phyloP scores from a whole-genome alignment of 768 basidiomycete genomes.

The Podaxis rugospora region DNA sequence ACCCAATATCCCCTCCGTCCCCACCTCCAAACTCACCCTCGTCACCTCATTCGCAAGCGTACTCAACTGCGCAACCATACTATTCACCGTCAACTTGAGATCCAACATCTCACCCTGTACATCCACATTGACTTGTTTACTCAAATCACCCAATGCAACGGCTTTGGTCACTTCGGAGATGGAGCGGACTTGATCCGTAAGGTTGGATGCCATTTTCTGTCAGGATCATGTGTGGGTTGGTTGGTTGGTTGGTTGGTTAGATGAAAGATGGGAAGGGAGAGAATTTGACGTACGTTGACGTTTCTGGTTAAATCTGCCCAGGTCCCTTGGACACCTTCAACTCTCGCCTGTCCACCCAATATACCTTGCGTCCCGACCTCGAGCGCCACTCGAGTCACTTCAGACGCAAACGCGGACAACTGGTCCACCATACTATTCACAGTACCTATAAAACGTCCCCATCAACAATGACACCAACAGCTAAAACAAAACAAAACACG shows the following conservation, averaged over 20 bases:
- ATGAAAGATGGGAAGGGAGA: neutral
- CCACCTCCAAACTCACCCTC: constrained; percentile 87
- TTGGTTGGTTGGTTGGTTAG: neutral
- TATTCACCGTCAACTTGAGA: constrained; percentile 83
- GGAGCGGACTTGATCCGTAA: constrained; percentile 84
- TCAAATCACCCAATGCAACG: constrained; percentile 82
- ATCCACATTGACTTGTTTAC: constrained; percentile 83
- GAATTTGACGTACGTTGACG: constrained; percentile 64
- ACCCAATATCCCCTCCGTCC: constrained; percentile 89
- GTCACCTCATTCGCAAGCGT: constrained; percentile 83
- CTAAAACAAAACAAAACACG: neutral
- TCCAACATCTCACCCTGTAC: constrained; percentile 95
- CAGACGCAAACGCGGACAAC: constrained; percentile 79
- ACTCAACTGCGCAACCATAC: constrained; percentile 75
- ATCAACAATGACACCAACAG: neutral
- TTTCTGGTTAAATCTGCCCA: constrained; percentile 89
- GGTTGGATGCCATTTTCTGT: constrained; percentile 83
- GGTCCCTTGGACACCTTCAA: constrained; percentile 88
- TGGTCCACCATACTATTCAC: constrained; percentile 97
- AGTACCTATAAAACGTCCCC: constrained; percentile 35
- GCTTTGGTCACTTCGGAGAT: constrained; percentile 90
- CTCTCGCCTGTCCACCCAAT: constrained; percentile 85
- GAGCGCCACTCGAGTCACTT: constrained; percentile 78
- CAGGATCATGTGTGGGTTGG: too few relatives aligned
- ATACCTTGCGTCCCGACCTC: constrained; percentile 92